Evolutionary conservation across 2,329 filamentous ascomycete species (phyloP), one percentile per base, ranked within the genome.

Genomic region (Claviceps purpurea): DNA sequence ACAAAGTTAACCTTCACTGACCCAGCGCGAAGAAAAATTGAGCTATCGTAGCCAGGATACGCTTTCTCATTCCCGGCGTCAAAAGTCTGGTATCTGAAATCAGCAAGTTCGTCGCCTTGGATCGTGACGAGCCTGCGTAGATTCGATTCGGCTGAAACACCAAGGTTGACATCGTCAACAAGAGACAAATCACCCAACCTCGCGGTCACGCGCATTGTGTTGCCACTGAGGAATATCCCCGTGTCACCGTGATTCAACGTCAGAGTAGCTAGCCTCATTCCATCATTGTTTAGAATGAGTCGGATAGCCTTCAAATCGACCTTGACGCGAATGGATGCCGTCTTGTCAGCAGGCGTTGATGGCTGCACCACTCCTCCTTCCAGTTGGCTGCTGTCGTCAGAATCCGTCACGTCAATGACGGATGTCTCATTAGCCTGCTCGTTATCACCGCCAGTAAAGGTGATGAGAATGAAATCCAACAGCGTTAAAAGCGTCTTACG

Each of bases 41-140:
- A 91, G 14, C 88, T 93, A 64, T 97, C 91, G 62, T 97, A 95
- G 11, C 93, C 94, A 5, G 93, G 94, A 61, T 97, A 97, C 11
- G 80, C 76, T 50, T 85, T 78, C 2, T 66, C 61, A 53, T 83
- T 82, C 22, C 78, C 76, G 0, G 84, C 67, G 64, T 97, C 89
- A 60, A 94, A 98, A 0, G 93, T 98, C 68, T 98, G 89, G 61
- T 98, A 99, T 51, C 88, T 86, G 73, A 99, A 97, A 65, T 98
- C 93, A 1, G 91, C 91, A 18, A 99, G 78, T 55, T 97, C 90
- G 52, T 97, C 84, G 11, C 94, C 94, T 66, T 98, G 87, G 34
- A 98, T 98, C 0, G 89, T 91, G 42, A 99, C 83, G 22, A 99
- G 77, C 58, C 91, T 84, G 41, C 93, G 84, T 24, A 97, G 75